Evolutionary conservation across 2,329 filamentous ascomycete genomes (phyloP).

Genomic region (Lachnellula suecica): DNA sequence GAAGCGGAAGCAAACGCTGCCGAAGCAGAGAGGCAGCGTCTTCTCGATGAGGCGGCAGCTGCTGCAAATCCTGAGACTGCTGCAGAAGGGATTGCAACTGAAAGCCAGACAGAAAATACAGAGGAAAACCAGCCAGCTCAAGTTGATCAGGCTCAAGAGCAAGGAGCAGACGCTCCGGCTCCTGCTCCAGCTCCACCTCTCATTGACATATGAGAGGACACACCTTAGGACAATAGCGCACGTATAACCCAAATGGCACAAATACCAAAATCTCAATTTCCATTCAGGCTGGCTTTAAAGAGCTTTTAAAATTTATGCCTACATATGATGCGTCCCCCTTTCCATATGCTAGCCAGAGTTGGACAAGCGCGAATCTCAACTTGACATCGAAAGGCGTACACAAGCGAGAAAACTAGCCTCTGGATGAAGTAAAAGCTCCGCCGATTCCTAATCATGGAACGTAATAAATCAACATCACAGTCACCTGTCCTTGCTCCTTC

Average conservation of each 20-base stretch:
- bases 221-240: too few species aligned
- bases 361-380: background rate
- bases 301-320: too few species aligned
- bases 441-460: too few species aligned
- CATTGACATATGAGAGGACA: too few species aligned
- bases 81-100: background rate
- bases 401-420: background rate
- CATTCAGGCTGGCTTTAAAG: too few species aligned
- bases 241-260: too few species aligned
- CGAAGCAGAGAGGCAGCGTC: slow-evolving; percentile 26
- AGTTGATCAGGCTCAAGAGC: background rate
- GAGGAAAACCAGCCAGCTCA: background rate
- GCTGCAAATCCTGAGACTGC: slow-evolving; percentile 8
- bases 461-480: too few species aligned
- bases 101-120: slow-evolving; percentile 2
- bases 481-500: too few species aligned
- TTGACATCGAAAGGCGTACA: background rate
- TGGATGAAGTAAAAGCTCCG: too few species aligned
- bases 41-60: slow-evolving; percentile 22
- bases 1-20: slow-evolving; percentile 31
- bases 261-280: too few species aligned
- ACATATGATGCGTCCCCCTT: background rate
- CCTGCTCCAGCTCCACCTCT: slow-evolving; percentile 14
- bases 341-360: background rate
- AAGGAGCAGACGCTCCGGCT: background rate